Evolutionary conservation across 352 stramenopile species (phyloP).

Genomic region (Thraustochytrium striatum): DNA sequence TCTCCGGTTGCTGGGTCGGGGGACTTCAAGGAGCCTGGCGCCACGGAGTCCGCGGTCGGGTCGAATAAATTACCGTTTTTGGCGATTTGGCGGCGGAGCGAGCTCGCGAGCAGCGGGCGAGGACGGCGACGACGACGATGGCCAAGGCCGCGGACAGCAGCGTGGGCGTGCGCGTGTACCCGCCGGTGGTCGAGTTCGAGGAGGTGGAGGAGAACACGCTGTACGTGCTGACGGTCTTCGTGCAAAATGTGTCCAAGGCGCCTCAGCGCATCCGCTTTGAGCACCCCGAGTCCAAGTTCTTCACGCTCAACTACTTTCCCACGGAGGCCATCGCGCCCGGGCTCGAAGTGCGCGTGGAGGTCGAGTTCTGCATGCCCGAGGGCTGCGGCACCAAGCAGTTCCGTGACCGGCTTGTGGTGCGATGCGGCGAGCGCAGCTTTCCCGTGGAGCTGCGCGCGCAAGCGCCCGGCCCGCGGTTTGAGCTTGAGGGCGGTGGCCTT

Average conservation of each 20-base stretch:
- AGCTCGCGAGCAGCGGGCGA: neutral
- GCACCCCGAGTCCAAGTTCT: conserved; percentile 47
- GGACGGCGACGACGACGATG: neutral
- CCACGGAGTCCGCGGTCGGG: too few species aligned
- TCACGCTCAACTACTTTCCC: conserved; percentile 58
- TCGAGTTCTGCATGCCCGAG: conserved; percentile 57
- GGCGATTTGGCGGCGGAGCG: too few species aligned
- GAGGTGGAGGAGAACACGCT: conserved; percentile 45
- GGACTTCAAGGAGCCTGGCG: too few species aligned
- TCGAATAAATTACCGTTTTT: too few species aligned
- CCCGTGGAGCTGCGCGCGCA: conserved; percentile 51
- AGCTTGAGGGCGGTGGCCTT: conserved; percentile 26
- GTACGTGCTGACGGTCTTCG: conserved; percentile 53
- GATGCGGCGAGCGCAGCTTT: neutral
- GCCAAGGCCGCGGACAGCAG: neutral
- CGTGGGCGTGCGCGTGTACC: conserved; percentile 21
- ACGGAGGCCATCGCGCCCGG: conserved; percentile 54
- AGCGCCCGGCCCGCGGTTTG: conserved; percentile 40
- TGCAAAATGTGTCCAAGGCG: conserved; percentile 45
- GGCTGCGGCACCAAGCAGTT: conserved; percentile 37
- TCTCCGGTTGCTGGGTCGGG: too few species aligned
- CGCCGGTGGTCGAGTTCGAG: conserved; percentile 50
- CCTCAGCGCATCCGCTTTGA: conserved; percentile 52
- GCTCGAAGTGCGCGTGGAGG: conserved; percentile 57
- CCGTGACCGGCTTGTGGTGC: conserved; percentile 43